Evolutionary conservation across 176 grass and related monocot species (phyloP), one percentile per base, ranked within the genome.

Genomic region (Saccharum spontaneum): DNA sequence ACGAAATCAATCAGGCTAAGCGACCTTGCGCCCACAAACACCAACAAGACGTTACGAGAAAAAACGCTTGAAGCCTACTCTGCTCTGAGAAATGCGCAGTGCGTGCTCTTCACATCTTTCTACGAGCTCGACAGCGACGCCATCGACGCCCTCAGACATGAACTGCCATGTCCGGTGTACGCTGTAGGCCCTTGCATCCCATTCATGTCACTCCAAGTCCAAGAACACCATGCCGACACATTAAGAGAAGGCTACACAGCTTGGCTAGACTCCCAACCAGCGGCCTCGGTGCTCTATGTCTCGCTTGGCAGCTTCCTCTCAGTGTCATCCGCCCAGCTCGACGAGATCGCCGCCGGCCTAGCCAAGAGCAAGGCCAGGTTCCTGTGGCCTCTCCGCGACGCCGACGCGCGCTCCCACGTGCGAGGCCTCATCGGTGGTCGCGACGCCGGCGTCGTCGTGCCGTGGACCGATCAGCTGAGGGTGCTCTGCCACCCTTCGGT

Each of bases 271-370:
- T 13, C 74, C 2, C 88, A 93, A 3, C 88, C 83, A 0, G 45
- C 0, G 5, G 40, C 45, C 63, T 90, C 75, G 0, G 82, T 88
- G 79, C 8, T 90, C 3, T 90, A 90, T 18, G 86, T 93, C 14
- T 88, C 88, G 3, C 44, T 90, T 5, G 88, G 88, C 50, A 93
- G 91, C 74, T 93, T 83, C 79, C 75, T 90, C 24, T 84, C 82
- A 1, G 76, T 93, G 40, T 72, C 88, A 8, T 1, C 18, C 2
- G 2, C 76, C 3, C 63, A 91, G 76, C 55, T 89, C 10, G 57
- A 87, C 37, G 89, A 91, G 80, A 67, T 91, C 8, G 80, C 86
- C 50, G 67, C 26, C 1, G 88, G 86, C 24, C 75, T 86, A 2
- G 67, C 20, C n/a, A 11, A 11, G 26, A 90, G 88, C 69, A 67